Evolutionary conservation across 2,329 filamentous ascomycete species (phyloP).

Genomic region (Ophiostoma perfectum): DNA sequence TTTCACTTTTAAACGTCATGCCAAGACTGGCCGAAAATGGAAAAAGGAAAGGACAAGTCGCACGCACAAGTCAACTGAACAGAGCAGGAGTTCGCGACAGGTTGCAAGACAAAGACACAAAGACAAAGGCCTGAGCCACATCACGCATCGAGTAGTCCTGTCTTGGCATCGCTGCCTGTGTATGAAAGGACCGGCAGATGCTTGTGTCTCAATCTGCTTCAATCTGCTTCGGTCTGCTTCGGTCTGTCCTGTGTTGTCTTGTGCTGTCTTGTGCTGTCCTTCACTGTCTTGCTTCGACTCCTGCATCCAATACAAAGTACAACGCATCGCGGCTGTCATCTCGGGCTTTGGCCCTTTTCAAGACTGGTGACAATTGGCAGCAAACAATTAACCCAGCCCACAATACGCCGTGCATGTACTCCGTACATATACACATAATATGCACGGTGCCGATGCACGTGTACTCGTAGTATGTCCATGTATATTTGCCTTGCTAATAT

Average conservation of each 20-base stretch:
- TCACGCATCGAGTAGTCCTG: slow-evolving; percentile 1
- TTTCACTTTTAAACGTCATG: neutral
- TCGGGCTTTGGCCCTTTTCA: slow-evolving; percentile 9
- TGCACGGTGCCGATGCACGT: no score
- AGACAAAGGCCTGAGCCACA: slow-evolving; percentile 5
- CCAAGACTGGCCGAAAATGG: neutral
- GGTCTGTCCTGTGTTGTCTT: no score
- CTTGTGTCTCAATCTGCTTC: no score
- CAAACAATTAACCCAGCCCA: slow-evolving; percentile 3
- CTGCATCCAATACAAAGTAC: no score
- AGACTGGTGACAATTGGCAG: neutral
- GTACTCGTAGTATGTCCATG: neutral
- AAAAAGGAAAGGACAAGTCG: neutral
- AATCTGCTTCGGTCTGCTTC: no score
- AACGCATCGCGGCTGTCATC: neutral
- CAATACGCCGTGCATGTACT: no score
- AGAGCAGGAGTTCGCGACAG: neutral
- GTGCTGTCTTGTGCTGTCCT: no score
- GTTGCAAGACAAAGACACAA: neutral
- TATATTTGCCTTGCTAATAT: neutral
- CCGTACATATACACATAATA: no score
- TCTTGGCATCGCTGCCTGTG: neutral
- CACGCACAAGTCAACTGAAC: neutral
- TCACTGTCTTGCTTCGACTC: no score
- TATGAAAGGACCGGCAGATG: neutral